Conservation (phyloP, 768 basidiomycete species). For the Amanita subjunquillea region DNA sequence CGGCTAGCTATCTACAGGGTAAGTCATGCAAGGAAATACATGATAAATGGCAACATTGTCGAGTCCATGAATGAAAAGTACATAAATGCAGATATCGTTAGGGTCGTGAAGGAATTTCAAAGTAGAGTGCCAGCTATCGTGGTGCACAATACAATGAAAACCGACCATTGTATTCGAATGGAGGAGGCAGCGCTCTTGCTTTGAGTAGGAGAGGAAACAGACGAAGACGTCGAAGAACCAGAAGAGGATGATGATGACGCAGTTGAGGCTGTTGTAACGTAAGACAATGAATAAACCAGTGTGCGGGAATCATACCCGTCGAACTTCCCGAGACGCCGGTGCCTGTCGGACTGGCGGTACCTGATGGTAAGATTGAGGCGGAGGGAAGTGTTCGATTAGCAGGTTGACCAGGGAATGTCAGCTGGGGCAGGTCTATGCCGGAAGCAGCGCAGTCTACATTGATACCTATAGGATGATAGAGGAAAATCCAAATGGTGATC, state of each 20-base stretch:
- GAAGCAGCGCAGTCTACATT: slow-evolving; percentile 9
- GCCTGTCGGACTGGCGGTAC: neutral
- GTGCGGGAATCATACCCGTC: neutral
- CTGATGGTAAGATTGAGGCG: slow-evolving; percentile 11
- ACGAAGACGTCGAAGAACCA: neutral
- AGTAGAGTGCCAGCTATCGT: neutral
- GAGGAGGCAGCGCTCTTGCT: neutral
- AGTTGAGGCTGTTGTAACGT: neutral
- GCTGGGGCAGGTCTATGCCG: slow-evolving; percentile 14
- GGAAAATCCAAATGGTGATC: neutral
- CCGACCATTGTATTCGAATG: neutral
- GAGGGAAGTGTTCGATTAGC: slow-evolving; percentile 17
- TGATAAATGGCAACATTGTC: too few species aligned
- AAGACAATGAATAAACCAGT: neutral
- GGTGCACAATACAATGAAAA: neutral
- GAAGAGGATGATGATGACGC: neutral
- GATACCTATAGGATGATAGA: slow-evolving; percentile 3
- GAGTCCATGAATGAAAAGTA: neutral
- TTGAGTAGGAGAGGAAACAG: neutral
- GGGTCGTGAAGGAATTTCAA: neutral
- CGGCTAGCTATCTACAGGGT: neutral
- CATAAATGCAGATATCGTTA: neutral
- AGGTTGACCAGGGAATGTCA: slow-evolving; percentile 24
- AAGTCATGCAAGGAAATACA: neutral
- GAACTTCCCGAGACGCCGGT: neutral